These are phyloP conservation scores for Alternaria panax DNA, from an alignment of 2,329 filamentous ascomycete species.

Conservation along the genomic window DNA sequence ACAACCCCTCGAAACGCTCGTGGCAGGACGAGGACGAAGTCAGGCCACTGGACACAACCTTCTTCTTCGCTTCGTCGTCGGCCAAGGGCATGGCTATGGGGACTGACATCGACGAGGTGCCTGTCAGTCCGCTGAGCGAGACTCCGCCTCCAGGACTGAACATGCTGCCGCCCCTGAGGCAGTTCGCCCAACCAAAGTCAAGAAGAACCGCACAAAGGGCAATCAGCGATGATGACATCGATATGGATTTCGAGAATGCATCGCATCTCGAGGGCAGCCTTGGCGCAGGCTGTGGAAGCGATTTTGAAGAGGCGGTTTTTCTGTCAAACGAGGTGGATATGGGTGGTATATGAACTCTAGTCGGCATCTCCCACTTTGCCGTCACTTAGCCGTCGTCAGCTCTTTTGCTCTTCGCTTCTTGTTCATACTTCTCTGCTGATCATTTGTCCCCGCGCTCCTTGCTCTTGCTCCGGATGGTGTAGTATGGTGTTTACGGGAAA, in stretches of 20 bases:
- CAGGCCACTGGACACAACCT: constrained; percentile 31
- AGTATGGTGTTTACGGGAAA: constrained; percentile 11
- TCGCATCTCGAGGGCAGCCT: constrained; percentile 46
- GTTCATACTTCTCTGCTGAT: constrained; percentile 5
- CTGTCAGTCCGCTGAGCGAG: constrained; percentile 46
- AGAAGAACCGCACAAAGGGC: constrained; percentile 16
- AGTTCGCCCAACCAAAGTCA: constrained; percentile 43
- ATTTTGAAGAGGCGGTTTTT: constrained; percentile 76
- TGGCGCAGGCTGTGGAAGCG: constrained; percentile 51
- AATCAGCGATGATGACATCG: constrained; percentile 35
- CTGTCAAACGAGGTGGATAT: constrained; percentile 45
- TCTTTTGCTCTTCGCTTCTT: constrained; percentile 10
- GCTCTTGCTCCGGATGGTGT: constrained; percentile 2
- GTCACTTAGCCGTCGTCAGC: background rate
- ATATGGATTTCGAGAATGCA: constrained; percentile 44
- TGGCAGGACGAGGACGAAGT: constrained; percentile 50
- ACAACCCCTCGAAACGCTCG: constrained; percentile 53
- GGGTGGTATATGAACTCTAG: constrained; percentile 37
- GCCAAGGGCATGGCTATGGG: constrained; percentile 17
- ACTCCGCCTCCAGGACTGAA: constrained; percentile 31
- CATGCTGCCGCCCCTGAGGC: constrained; percentile 32
- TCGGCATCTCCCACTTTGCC: background rate
- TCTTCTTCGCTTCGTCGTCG: constrained; percentile 34
- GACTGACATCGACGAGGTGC: constrained; percentile 42
- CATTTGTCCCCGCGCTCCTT: background rate